phyloP scores from a whole-genome alignment of 345 rosid genomes.

The Salix dunnii region DNA sequence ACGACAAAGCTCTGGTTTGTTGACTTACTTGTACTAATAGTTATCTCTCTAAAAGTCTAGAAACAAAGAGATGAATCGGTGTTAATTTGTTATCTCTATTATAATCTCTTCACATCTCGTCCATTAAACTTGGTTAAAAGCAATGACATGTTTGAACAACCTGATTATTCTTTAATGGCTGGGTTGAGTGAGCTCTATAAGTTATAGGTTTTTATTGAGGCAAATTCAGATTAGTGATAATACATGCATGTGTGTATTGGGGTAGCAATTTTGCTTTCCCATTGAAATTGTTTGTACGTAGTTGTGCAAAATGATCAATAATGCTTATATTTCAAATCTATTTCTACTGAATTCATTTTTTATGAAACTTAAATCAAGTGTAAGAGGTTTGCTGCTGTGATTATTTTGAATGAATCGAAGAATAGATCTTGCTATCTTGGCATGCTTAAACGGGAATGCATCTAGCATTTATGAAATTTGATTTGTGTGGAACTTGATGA shows the following conservation, averaged over 20 bases:
- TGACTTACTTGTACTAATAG: conserved; percentile 3
- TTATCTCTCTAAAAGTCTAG: not conserved
- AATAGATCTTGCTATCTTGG: not conserved
- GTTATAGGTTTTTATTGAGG: not conserved
- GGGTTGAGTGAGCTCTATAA: not conserved
- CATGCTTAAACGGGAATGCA: too few species aligned
- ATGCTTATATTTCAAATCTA: not conserved
- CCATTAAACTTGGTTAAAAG: not conserved
- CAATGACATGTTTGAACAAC: not conserved
- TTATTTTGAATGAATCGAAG: not conserved
- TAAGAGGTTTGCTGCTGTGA: not conserved
- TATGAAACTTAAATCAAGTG: not conserved
- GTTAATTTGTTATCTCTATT: not conserved
- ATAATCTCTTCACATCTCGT: not conserved
- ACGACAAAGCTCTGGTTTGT: conserved; percentile 63
- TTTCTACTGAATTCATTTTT: not conserved
- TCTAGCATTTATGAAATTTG: too few species aligned
- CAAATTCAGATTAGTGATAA: not conserved
- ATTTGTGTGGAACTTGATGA: too few species aligned
- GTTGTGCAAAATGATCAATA: not conserved
- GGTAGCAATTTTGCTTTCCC: not conserved
- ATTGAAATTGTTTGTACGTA: not conserved
- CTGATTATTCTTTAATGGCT: not conserved
- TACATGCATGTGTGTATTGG: not conserved
- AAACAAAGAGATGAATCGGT: not conserved